Evolutionary conservation across 2,329 filamentous ascomycete genomes (phyloP).

Genomic region (Rachicladosporium sp.): DNA sequence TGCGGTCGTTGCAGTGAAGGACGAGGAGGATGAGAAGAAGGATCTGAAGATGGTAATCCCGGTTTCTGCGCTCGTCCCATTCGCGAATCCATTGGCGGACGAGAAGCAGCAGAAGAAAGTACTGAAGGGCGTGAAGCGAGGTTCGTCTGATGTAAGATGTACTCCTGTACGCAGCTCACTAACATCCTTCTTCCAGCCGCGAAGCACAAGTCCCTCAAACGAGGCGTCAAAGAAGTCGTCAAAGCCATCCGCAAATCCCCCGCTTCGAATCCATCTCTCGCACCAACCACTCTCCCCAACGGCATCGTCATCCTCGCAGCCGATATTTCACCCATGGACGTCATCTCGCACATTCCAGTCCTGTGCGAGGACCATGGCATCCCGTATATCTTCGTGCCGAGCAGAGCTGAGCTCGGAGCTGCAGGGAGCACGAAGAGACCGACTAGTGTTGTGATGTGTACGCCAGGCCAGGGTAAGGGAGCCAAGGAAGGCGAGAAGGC

Average conservation of each 20-base stretch:
- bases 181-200: conserved; percentile 49
- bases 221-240: conserved; percentile 97
- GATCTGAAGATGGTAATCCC: conserved; percentile 32
- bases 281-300: conserved; percentile 34
- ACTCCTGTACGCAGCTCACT: too few relatives aligned
- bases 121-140: conserved; percentile 52
- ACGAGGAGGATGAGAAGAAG: conserved; percentile 30
- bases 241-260: conserved; percentile 93
- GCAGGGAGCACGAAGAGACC: conserved; percentile 92
- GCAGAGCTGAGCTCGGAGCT: conserved; percentile 82
- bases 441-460: conserved; percentile 87
- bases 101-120: conserved; percentile 62
- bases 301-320: conserved; percentile 82
- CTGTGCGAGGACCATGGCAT: conserved; percentile 97
- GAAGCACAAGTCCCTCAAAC: conserved; percentile 89
- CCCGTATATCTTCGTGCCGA: conserved; percentile 89
- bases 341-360: conserved; percentile 94
- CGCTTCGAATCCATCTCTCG: conserved; percentile 43
- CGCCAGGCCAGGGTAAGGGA: conserved; percentile 37
- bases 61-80: conserved; percentile 57
- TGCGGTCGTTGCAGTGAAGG: conserved; percentile 24
- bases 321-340: conserved; percentile 96
- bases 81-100: conserved; percentile 68
- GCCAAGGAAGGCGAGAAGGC: conserved; percentile 33
- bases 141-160: conserved; percentile 19